Evolutionary conservation across 768 basidiomycete genomes (phyloP).

Genomic region (Cyathus striatus): DNA sequence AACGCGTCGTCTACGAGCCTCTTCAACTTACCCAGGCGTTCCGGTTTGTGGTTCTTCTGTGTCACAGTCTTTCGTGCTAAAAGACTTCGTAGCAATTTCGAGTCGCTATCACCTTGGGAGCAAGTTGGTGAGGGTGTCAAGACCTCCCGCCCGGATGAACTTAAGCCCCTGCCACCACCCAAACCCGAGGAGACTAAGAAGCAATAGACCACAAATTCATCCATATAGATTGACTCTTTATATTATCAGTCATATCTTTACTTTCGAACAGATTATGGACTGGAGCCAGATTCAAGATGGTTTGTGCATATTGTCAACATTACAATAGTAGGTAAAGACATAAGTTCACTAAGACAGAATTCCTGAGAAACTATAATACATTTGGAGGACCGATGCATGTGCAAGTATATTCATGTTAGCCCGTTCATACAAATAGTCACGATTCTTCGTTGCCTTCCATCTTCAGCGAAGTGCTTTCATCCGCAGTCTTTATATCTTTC

Average conservation of each 20-base stretch:
- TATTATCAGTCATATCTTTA: neutral
- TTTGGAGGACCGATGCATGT: too few species aligned
- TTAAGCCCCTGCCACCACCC: conserved; percentile 74
- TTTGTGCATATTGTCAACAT: neutral
- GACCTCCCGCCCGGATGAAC: conserved; percentile 55
- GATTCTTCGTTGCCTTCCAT: conserved; percentile 20
- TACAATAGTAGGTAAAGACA: conserved; percentile 4
- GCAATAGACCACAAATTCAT: conserved; percentile 29
- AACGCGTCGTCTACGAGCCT: conserved; percentile 96
- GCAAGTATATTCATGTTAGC: too few species aligned
- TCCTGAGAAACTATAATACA: neutral
- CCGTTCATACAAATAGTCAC: conserved; percentile 26
- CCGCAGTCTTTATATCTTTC: conserved; percentile 13
- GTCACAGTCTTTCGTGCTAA: neutral
- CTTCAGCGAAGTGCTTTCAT: conserved; percentile 9
- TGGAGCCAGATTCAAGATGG: neutral
- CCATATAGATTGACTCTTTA: conserved; percentile 1
- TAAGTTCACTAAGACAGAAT: neutral
- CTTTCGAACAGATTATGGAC: neutral
- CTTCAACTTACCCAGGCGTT: conserved; percentile 97
- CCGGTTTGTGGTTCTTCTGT: conserved; percentile 49
- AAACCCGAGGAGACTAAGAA: conserved; percentile 81
- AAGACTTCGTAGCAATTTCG: conserved; percentile 71
- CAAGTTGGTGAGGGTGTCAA: conserved; percentile 69
- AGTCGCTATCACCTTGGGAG: conserved; percentile 92